Conservation (phyloP, 208 protist species). For the Trypanosoma caninum region DNA sequence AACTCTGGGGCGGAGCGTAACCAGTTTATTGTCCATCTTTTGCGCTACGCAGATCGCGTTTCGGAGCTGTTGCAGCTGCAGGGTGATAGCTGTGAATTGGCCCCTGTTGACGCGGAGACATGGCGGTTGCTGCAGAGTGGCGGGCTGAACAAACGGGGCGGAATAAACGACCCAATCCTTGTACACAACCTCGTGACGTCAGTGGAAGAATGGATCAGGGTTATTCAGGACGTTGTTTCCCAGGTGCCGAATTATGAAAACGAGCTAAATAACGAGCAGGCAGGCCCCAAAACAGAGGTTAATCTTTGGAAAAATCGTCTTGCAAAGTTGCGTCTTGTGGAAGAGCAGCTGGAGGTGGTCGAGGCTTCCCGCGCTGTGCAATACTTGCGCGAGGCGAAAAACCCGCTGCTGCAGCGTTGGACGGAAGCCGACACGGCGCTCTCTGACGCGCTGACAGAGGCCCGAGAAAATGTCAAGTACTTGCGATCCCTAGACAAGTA, state of each 20-base stretch:
- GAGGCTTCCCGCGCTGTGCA: slow-evolving; percentile 78
- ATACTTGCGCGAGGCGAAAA: slow-evolving; percentile 88
- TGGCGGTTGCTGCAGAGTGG: slow-evolving; percentile 78
- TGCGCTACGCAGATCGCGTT: slow-evolving; percentile 88
- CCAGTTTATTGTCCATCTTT: slow-evolving; percentile 79
- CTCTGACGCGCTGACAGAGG: slow-evolving; percentile 95
- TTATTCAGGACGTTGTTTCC: slow-evolving; percentile 59
- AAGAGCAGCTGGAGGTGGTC: slow-evolving; percentile 83
- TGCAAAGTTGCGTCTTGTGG: slow-evolving; percentile 89
- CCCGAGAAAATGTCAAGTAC: slow-evolving; percentile 98
- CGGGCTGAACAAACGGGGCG: slow-evolving; percentile 72
- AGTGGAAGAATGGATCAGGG: slow-evolving; percentile 81
- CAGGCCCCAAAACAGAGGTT: slow-evolving; percentile 94
- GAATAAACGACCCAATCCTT: slow-evolving; percentile 68
- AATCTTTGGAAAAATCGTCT: slow-evolving; percentile 93
- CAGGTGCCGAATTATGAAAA: slow-evolving; percentile 86
- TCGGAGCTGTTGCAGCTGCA: slow-evolving; percentile 87
- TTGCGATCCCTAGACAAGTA: slow-evolving; percentile 95
- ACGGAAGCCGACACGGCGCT: slow-evolving; percentile 83
- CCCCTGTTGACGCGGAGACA: slow-evolving; percentile 59
- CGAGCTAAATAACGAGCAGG: slow-evolving; percentile 85
- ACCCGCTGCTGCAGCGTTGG: slow-evolving; percentile 86
- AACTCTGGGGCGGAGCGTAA: slow-evolving; percentile 83
- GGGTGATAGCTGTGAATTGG: slow-evolving; percentile 54
- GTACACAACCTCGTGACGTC: slow-evolving; percentile 55